A percentile compares a stretch with the other conserved stretches of the same genome.
phyloP scores from a whole-genome alignment of 208 protist genomes.

The Acanthamoeba lenticulata region DNA sequence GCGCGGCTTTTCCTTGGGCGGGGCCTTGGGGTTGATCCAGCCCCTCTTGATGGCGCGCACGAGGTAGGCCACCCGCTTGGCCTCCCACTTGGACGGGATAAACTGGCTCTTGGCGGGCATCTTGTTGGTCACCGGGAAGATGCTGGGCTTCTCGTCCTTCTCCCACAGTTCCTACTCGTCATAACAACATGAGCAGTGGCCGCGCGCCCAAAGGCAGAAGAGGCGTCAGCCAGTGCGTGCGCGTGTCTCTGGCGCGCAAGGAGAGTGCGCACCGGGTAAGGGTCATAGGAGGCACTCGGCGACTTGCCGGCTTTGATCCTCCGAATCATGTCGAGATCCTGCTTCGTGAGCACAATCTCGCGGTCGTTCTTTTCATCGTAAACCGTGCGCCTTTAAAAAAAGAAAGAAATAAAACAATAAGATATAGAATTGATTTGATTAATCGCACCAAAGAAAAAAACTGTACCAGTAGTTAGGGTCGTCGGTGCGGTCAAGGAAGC shows the following conservation, averaged over 20 bases:
- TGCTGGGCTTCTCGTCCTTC: conserved; percentile 46
- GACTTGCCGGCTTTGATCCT: conserved; percentile 47
- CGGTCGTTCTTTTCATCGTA: conserved; percentile 86
- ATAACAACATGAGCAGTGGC: neutral
- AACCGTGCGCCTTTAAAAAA: conserved; percentile 82
- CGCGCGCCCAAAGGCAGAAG: neutral
- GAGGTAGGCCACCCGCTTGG: conserved; percentile 61
- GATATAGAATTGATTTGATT: neutral
- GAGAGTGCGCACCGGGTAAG: conserved; percentile 28
- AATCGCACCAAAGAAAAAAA: neutral
- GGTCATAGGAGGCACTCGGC: conserved; percentile 44
- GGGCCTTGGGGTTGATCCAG: neutral
- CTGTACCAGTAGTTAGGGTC: conserved; percentile 78
- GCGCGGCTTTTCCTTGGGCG: conserved; percentile 68
- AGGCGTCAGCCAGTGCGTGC: neutral
- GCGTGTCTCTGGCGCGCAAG: neutral
- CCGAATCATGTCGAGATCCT: conserved; percentile 87
- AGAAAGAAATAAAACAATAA: neutral
- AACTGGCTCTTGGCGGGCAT: conserved; percentile 86
- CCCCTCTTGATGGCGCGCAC: conserved; percentile 63
- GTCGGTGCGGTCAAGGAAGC: conserved; percentile 86
- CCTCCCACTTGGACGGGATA: conserved; percentile 81
- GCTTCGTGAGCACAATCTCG: conserved; percentile 86
- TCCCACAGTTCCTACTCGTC: neutral
- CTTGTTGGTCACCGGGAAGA: conserved; percentile 83